Evolutionary conservation across 2,329 filamentous ascomycete species (phyloP).

Genomic region (Paraphoma chrysanthemicola): DNA sequence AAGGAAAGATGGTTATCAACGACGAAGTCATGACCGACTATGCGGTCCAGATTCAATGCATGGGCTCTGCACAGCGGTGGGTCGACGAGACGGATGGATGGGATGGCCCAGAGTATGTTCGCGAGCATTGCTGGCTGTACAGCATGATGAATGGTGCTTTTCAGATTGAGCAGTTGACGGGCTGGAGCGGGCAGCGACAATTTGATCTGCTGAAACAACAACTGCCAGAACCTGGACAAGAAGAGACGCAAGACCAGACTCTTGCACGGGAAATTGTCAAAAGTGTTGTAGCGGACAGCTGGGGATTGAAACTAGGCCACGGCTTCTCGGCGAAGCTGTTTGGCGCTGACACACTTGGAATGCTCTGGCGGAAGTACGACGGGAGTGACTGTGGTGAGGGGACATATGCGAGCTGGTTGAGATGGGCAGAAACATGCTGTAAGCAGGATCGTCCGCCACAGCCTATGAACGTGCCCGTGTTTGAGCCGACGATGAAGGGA

Average conservation of each 20-base stretch:
- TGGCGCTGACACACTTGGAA: constrained; percentile 58
- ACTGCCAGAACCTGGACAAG: constrained; percentile 48
- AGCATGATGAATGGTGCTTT: constrained; percentile 29
- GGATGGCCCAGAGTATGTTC: constrained; percentile 62
- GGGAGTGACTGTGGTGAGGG: constrained; percentile 58
- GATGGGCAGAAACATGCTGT: constrained; percentile 59
- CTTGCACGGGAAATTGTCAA: constrained; percentile 61
- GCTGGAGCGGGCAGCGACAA: constrained; percentile 58
- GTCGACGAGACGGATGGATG: constrained; percentile 59
- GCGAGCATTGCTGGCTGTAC: constrained; percentile 38
- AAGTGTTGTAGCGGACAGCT: constrained; percentile 57
- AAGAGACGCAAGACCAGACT: constrained; percentile 56
- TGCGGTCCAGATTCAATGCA: constrained; percentile 63
- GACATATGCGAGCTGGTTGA: constrained; percentile 64
- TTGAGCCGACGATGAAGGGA: constrained; percentile 22
- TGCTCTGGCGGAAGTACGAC: constrained; percentile 59
- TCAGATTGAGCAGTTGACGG: constrained; percentile 56
- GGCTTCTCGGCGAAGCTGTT: constrained; percentile 60
- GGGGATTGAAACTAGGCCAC: constrained; percentile 64
- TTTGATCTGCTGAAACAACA: constrained; percentile 59
- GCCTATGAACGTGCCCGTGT: constrained; percentile 19
- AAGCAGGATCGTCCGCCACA: constrained; percentile 42
- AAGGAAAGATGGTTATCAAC: constrained; percentile 46
- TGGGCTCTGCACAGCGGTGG: constrained; percentile 60
- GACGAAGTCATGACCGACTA: constrained; percentile 61